These are phyloP conservation scores for Naumovozyma dairenensis DNA, from an alignment of 805 yeast genomes.

Conservation along the genomic window DNA sequence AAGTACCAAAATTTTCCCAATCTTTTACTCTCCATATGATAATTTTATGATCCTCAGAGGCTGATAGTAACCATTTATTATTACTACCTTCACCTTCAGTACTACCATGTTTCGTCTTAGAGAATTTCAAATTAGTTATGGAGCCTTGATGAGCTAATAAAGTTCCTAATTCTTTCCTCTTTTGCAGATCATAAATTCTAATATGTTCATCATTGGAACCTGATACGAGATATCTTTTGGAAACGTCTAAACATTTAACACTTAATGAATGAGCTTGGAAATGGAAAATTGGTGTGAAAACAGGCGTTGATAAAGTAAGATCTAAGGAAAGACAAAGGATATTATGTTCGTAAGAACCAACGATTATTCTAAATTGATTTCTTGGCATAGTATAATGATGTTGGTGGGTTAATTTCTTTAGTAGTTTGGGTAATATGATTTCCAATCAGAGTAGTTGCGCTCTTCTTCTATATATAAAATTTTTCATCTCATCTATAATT, in stretches of 20 bases:
- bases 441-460: too few species aligned
- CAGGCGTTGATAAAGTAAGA: slow-evolving; percentile 41
- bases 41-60: slow-evolving; percentile 83
- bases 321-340: slow-evolving; percentile 71
- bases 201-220: slow-evolving; percentile 96
- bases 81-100: slow-evolving; percentile 24
- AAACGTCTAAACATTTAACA: slow-evolving; percentile 73
- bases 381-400: slow-evolving; percentile 8
- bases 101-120: slow-evolving; percentile 34
- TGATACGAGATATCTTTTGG: slow-evolving; percentile 77
- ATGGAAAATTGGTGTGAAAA: slow-evolving; percentile 90
- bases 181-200: slow-evolving; percentile 85
- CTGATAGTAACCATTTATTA: slow-evolving; percentile 77
- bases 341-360: slow-evolving; percentile 94
- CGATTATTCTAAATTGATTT: slow-evolving; percentile 64
- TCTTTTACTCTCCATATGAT: slow-evolving; percentile 93
- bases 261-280: slow-evolving; percentile 90
- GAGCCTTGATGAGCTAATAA: slow-evolving; percentile 84
- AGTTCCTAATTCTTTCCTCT: slow-evolving; percentile 88
- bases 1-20: slow-evolving; percentile 84
- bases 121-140: slow-evolving; percentile 66
- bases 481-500: too few species aligned
- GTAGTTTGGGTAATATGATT: too few species aligned
- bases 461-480: too few species aligned
- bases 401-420: background rate